These are phyloP conservation scores for Botrytis porri DNA, from an alignment of 2,329 filamentous ascomycete genomes.

Conservation along the genomic window DNA sequence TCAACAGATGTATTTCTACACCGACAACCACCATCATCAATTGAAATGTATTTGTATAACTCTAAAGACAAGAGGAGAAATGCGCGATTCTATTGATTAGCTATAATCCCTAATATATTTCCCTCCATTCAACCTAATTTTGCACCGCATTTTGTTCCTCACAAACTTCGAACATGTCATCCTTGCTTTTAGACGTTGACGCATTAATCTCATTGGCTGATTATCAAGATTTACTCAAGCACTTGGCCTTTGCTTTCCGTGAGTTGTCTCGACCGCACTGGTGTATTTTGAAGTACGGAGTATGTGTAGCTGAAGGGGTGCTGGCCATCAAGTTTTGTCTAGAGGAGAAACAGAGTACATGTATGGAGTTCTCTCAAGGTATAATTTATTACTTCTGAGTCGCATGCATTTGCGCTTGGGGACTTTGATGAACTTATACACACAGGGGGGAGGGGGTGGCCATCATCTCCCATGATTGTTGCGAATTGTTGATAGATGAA, in stretches of 20 bases:
- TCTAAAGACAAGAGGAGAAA: neutral
- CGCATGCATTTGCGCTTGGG: conserved; percentile 30
- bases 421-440: conserved; percentile 24
- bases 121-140: neutral
- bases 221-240: conserved; percentile 30
- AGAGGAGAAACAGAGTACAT: neutral
- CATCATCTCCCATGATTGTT: conserved; percentile 8
- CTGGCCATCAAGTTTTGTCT: conserved; percentile 9
- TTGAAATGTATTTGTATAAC: neutral
- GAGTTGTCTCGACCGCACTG: conserved; percentile 33
- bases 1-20: neutral
- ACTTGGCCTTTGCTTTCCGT: conserved; percentile 35
- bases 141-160: neutral
- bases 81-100: conserved; percentile 1
- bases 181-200: conserved; percentile 30
- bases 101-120: neutral
- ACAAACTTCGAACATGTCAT: conserved; percentile 12
- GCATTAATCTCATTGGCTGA: conserved; percentile 35
- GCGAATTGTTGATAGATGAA: neutral
- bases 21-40: neutral
- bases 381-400: conserved; percentile 21
- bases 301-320: conserved; percentile 13
- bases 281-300: neutral
- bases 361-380: conserved; percentile 1
- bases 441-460: neutral